Base-by-base conservation (phyloP, 169 alveolate species). In the Babesia ovata region DNA sequence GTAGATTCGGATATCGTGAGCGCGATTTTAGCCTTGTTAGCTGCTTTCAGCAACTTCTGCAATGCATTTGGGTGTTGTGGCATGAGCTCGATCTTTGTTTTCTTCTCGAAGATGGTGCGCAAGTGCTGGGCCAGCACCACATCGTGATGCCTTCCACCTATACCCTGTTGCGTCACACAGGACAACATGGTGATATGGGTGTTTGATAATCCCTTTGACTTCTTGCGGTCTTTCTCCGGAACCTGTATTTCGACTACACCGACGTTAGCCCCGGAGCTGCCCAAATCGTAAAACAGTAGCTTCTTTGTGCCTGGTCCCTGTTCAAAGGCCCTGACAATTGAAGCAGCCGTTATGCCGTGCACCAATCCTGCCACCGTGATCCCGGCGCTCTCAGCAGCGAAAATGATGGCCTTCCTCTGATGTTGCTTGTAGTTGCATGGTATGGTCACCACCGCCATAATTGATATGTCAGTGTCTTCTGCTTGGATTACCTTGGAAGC, bases 331-430 rank as follows among this genome's bases (percentile, higher is more conserved):
- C 84, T 46, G 52, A 84, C 71, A 36, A 77, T 71, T 22, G 92
- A 87, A 16, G 94, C 94, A 17, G 94, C 94, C 19, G 92, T 79
- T 14, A 86, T 81, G 7, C 92, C 92, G 70, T 90, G 86, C 52
- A 90, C 84, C 42, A 86, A 50, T 24, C 79, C 86, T 48, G 82
- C 70, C 57, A 86, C 88, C 49, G 72, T 85, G 26, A 90, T 57
- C 1, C 92, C 94, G 45, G 94, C 94, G 45, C 86, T 84, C 70
- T 85, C 89, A 0, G 90, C 76, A 44, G 94, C 92, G 62, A 75
- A 77, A 16, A 60, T 60, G 36, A 90, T 61, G 8, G 92, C 92
- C 73, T 62, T 72, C 22, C 90, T 70, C 59, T 85, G 86, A 44
- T 83, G 79, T 74, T 86, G 94, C 17, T 87, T 71, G 59, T 78